phyloP scores from a whole-genome alignment of 176 grass and related monocot genomes.

The Pharus latifolius region DNA sequence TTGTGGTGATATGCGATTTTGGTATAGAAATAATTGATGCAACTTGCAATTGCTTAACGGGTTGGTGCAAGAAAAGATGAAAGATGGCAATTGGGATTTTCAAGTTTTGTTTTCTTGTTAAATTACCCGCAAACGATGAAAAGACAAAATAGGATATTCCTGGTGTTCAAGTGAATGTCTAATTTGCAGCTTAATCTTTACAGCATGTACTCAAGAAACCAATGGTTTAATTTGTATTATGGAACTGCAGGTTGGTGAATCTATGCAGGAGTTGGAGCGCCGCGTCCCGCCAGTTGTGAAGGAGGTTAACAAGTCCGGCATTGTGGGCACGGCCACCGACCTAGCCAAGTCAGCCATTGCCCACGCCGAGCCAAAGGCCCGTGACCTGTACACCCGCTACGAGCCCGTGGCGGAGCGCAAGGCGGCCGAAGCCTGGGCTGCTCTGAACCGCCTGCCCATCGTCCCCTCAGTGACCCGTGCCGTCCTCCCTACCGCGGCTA shows the following conservation, averaged over 20 bases:
- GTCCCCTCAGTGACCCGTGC: conserved; percentile 57
- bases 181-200: background rate
- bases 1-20: too few relatives aligned
- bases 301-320: conserved; percentile 47
- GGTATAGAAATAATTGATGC: too few relatives aligned
- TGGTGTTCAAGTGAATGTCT: background rate
- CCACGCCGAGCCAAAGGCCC: conserved; percentile 40
- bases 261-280: conserved; percentile 57
- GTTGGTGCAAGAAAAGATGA: background rate
- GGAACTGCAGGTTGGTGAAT: conserved; percentile 38
- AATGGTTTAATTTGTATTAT: background rate
- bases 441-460: conserved; percentile 77
- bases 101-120: too few relatives aligned
- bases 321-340: conserved; percentile 52
- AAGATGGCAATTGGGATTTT: too few relatives aligned
- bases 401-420: conserved; percentile 62
- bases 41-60: background rate
- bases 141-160: too few relatives aligned
- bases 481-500: conserved; percentile 57
- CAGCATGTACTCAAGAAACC: background rate
- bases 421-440: conserved; percentile 51
- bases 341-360: conserved; percentile 47
- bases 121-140: too few relatives aligned
- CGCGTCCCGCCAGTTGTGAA: conserved; percentile 62
- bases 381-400: conserved; percentile 58